Conservation (phyloP, 2,329 filamentous ascomycete genomes). For the Xylaria sp. region DNA sequence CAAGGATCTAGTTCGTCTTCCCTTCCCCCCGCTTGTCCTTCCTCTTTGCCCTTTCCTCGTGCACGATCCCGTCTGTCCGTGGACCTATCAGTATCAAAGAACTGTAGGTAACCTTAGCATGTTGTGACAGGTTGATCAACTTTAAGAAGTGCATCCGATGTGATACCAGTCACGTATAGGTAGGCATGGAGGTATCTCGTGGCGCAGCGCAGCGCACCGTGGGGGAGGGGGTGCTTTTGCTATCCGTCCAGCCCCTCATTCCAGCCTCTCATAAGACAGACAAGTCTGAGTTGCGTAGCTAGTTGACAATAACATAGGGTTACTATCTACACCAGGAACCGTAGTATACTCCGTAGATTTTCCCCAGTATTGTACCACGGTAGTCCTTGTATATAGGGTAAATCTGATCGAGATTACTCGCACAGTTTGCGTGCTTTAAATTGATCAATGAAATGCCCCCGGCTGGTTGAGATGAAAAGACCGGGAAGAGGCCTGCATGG, state of each 20-base stretch:
- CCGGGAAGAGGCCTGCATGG: slow-evolving; percentile 18
- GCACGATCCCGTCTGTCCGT: background rate
- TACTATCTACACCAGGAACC: no score
- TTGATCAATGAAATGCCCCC: slow-evolving; percentile 8
- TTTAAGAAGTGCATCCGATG: background rate
- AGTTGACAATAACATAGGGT: no score
- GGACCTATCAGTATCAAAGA: no score
- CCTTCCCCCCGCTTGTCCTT: background rate
- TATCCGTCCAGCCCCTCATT: no score
- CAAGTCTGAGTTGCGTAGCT: no score
- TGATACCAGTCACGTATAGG: background rate
- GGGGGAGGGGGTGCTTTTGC: background rate
- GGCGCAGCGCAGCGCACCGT: background rate
- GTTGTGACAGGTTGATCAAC: background rate
- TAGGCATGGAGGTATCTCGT: background rate
- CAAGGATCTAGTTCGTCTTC: slow-evolving; percentile 1
- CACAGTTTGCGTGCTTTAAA: slow-evolving; percentile 14
- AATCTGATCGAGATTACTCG: no score
- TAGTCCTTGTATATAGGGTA: no score
- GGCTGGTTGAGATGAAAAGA: slow-evolving; percentile 10
- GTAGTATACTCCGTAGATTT: no score
- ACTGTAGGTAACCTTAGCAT: background rate
- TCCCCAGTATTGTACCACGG: no score
- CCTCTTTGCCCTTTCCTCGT: background rate
- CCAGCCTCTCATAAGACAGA: no score